Conservation (phyloP, 495 filamentous ascomycete species). For the Aspergillus bridgeri region DNA sequence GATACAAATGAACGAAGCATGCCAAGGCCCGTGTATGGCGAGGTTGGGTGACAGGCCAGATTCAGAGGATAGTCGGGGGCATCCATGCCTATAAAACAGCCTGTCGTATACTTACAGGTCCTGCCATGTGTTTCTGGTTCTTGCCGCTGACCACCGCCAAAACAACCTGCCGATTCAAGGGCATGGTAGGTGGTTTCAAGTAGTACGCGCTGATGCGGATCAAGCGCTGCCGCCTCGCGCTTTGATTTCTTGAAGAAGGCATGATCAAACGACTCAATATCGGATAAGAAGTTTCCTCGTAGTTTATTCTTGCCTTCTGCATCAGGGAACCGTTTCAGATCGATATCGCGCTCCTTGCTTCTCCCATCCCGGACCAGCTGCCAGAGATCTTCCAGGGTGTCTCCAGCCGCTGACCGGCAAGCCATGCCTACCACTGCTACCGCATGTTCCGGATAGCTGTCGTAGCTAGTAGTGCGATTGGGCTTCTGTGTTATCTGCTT, state of each 20-base stretch:
- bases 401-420: conserved; percentile 35
- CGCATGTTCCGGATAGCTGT: neutral
- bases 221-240: conserved; percentile 42
- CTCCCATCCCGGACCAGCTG: conserved; percentile 25
- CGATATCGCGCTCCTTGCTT: conserved; percentile 14
- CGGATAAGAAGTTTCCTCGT: conserved; percentile 19
- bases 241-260: conserved; percentile 39
- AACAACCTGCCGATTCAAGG: conserved; percentile 37
- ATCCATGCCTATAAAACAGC: conserved; percentile 33
- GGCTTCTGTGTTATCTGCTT: no score
- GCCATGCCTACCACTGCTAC: conserved; percentile 45
- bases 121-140: no score
- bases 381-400: conserved; percentile 40
- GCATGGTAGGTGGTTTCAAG: conserved; percentile 44
- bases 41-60: conserved; percentile 23
- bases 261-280: conserved; percentile 39
- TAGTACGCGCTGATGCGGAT: conserved; percentile 46
- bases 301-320: conserved; percentile 7
- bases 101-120: conserved; percentile 7
- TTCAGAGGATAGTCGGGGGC: conserved; percentile 33
- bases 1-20: conserved; percentile 24
- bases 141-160: conserved; percentile 1
- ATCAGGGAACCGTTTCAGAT: conserved; percentile 12
- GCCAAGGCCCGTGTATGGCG: conserved; percentile 32
- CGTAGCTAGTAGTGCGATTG: no score